Evolutionary conservation across 129 eudicot species (phyloP).

Genomic region (Lactuca sativa): DNA sequence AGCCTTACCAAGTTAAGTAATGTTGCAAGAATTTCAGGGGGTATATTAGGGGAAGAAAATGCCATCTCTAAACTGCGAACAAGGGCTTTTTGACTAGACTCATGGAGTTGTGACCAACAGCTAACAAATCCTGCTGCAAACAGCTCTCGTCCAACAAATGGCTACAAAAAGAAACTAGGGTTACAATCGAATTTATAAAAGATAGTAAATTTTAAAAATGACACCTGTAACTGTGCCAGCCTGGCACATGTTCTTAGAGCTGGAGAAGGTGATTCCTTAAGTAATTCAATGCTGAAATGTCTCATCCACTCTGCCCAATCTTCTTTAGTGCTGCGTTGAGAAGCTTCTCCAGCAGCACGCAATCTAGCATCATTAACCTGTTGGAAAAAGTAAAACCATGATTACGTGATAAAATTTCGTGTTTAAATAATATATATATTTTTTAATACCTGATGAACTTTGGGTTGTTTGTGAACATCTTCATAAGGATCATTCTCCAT

Average conservation of each 20-base stretch:
- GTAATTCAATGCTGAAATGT: slow-evolving; percentile 93
- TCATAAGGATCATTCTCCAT: slow-evolving; percentile 71
- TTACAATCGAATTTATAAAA: slow-evolving; percentile 24
- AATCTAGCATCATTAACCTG: slow-evolving; percentile 85
- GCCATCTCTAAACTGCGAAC: slow-evolving; percentile 95
- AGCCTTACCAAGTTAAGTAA: slow-evolving; percentile 84
- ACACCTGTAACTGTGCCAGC: slow-evolving; percentile 96
- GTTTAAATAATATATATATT: neutral
- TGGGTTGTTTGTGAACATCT: slow-evolving; percentile 53
- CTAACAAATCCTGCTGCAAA: slow-evolving; percentile 99
- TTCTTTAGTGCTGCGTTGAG: slow-evolving; percentile 97
- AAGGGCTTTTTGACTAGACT: slow-evolving; percentile 76
- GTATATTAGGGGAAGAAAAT: slow-evolving; percentile 97
- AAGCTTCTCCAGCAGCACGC: slow-evolving; percentile 96
- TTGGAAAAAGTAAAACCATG: slow-evolving; percentile 4
- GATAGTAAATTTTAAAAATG: neutral
- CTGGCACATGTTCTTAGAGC: slow-evolving; percentile 94
- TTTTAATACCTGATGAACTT: slow-evolving; percentile 59
- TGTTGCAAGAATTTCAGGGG: slow-evolving; percentile 95
- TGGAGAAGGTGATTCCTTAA: slow-evolving; percentile 95
- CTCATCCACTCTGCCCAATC: slow-evolving; percentile 99
- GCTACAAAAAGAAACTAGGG: slow-evolving; percentile 55
- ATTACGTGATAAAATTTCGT: slow-evolving; percentile 1
- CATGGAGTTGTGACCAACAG: slow-evolving; percentile 92
- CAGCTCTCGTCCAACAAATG: slow-evolving; percentile 95